phyloP scores from a whole-genome alignment of 1,284 basidiomycete genomes.

The Ceratobasidium sp. region DNA sequence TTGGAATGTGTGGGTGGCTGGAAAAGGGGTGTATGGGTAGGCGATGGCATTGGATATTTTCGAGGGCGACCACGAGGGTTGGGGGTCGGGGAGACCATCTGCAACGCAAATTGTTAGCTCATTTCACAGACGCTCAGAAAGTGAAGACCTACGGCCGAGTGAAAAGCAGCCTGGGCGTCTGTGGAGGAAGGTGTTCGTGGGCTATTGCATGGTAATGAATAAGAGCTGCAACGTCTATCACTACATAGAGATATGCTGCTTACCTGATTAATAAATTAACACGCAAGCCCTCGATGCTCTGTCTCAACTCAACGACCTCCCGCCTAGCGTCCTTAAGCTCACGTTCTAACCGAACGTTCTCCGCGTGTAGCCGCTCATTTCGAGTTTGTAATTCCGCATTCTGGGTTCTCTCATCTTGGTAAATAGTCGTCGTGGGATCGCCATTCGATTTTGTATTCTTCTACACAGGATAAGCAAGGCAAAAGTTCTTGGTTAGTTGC shows the following conservation, averaged over 20 bases:
- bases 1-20: conserved; percentile 32
- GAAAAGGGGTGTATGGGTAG: conserved; percentile 9
- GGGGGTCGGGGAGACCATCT: conserved; percentile 25
- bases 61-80: conserved; percentile 37
- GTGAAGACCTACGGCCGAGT: conserved; percentile 21
- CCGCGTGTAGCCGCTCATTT: conserved; percentile 23
- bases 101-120: background rate
- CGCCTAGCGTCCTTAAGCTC: conserved; percentile 36
- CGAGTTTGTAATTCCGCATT: conserved; percentile 31
- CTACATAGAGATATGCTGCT: background rate
- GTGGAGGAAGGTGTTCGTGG: conserved; percentile 1
- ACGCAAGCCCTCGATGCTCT: conserved; percentile 38
- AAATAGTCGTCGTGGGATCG: background rate
- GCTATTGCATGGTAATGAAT: background rate
- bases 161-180: conserved; percentile 19
- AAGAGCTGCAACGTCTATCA: background rate
- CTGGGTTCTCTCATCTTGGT: conserved; percentile 35
- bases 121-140: background rate
- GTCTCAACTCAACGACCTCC: conserved; percentile 30
- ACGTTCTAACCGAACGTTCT: conserved; percentile 40
- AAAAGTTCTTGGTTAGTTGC: background rate
- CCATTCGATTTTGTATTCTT: conserved; percentile 19
- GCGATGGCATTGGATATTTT: conserved; percentile 41
- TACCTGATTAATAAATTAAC: conserved; percentile 36
- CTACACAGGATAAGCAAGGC: conserved; percentile 21